A percentile compares a stretch with the other conserved stretches of the same genome.
Conservation (phyloP, 2,329 filamentous ascomycete species). For the Fusarium duplospermum region DNA sequence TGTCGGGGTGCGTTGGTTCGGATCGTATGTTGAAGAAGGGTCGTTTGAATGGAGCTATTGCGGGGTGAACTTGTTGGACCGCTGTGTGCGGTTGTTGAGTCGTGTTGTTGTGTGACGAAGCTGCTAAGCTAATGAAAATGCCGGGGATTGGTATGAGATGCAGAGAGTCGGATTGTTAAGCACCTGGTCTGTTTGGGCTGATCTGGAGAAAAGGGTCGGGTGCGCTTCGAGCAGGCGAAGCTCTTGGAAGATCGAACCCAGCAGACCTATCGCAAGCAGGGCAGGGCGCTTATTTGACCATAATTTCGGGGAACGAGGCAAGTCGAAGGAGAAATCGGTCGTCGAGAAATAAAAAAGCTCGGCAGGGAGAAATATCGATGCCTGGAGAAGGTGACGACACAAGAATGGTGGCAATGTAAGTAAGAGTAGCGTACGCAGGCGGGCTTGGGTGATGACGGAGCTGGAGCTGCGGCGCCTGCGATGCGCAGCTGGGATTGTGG, state of each 20-base stretch:
- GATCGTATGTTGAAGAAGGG: slow-evolving; percentile 24
- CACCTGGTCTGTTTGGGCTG: not conserved
- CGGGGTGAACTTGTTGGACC: slow-evolving; percentile 25
- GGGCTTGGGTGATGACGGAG: slow-evolving; percentile 24
- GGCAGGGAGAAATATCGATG: slow-evolving; percentile 6
- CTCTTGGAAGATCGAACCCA: slow-evolving; percentile 35
- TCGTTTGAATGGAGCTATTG: slow-evolving; percentile 15
- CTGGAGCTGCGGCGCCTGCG: slow-evolving; percentile 15
- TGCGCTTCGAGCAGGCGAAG: slow-evolving; percentile 17
- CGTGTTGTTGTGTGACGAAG: not conserved
- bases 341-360: not conserved
- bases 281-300: slow-evolving; percentile 32
- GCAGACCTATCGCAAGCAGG: slow-evolving; percentile 25
- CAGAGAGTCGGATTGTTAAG: not conserved
- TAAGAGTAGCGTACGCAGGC: slow-evolving; percentile 39
- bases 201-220: not conserved
- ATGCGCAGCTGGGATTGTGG: slow-evolving; percentile 6
- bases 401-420: slow-evolving; percentile 30
- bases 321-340: not conserved
- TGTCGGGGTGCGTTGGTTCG: not conserved
- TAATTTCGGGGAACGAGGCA: slow-evolving; percentile 11
- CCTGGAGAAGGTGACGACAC: slow-evolving; percentile 26
- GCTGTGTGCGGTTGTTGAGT: not conserved
- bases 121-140: not conserved
- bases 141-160: not conserved